A percentile compares a stretch with the other conserved stretches of the same genome.
These are phyloP conservation scores for Urostyla sp. DNA, from an alignment of 73 alveolate species.

Conservation along the genomic window DNA sequence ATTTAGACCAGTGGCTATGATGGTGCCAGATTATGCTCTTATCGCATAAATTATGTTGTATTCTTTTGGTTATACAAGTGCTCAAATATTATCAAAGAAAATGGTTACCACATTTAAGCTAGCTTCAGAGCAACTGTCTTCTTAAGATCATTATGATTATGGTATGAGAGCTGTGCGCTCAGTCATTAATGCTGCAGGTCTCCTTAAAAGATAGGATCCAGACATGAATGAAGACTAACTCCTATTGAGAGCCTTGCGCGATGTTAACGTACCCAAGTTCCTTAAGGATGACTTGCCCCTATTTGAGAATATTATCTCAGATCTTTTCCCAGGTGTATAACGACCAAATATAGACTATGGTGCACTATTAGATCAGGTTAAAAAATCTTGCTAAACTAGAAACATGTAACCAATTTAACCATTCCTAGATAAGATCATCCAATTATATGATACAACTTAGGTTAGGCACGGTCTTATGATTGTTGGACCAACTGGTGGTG, in stretches of 20 bases:
- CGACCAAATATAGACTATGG: slow-evolving; percentile 92
- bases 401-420: slow-evolving; percentile 82
- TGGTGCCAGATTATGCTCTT: slow-evolving; percentile 97
- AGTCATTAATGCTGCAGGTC: slow-evolving; percentile 96
- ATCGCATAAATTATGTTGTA: slow-evolving; percentile 98
- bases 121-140: slow-evolving; percentile 96
- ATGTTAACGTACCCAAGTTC: slow-evolving; percentile 91
- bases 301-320: slow-evolving; percentile 96
- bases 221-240: slow-evolving; percentile 80
- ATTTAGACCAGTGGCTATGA: slow-evolving; percentile 98
- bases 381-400: slow-evolving; percentile 74
- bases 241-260: slow-evolving; percentile 84
- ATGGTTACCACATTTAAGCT: slow-evolving; percentile 97
- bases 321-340: slow-evolving; percentile 97
- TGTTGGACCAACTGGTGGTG: slow-evolving; percentile 97
- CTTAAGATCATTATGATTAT: slow-evolving; percentile 98
- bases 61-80: slow-evolving; percentile 96
- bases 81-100: slow-evolving; percentile 91
- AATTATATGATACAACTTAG: slow-evolving; percentile 93
- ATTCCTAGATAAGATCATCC: slow-evolving; percentile 86
- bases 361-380: slow-evolving; percentile 90
- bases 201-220: slow-evolving; percentile 88
- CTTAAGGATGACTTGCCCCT: slow-evolving; percentile 97
- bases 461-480: slow-evolving; percentile 98
- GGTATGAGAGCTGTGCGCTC: slow-evolving; percentile 99